Evolutionary conservation across 192 early-diverging fungal genomes (phyloP).

Genomic region (Geranomyces michiganensis): DNA sequence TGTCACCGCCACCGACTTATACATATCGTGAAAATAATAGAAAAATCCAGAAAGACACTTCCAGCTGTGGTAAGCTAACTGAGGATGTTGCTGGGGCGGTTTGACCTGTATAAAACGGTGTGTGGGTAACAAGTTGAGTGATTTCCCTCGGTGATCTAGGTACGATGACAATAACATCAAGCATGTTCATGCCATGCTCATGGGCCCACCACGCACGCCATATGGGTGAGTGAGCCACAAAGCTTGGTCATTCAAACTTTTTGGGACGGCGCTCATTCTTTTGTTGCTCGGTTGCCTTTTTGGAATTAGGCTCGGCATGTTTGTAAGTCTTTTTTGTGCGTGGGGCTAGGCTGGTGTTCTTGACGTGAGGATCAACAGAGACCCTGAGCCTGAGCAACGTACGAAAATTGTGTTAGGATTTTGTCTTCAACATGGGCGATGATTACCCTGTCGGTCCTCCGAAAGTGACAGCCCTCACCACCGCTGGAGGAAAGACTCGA

Average conservation of each 20-base stretch:
- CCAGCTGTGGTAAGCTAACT: conserved; percentile 13
- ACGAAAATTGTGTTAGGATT: conserved; percentile 41
- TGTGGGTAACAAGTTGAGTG: too few relatives aligned
- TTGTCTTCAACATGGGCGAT: conserved; percentile 58
- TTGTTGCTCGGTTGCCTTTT: neutral
- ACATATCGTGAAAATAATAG: conserved; percentile 13
- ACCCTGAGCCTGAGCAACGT: too few relatives aligned
- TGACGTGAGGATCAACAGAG: neutral
- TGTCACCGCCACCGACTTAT: neutral
- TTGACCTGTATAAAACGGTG: too few relatives aligned
- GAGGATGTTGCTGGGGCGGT: neutral
- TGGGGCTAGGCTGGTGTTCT: neutral
- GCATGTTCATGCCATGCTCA: conserved; percentile 65
- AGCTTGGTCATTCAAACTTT: neutral
- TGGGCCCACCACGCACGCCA: conserved; percentile 60
- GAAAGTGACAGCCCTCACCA: conserved; percentile 61
- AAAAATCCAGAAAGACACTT: conserved; percentile 39
- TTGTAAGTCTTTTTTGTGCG: conserved; percentile 44
- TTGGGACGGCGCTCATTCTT: neutral
- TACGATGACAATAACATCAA: conserved; percentile 61
- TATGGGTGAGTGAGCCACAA: conserved; percentile 37
- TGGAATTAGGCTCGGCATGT: conserved; percentile 38
- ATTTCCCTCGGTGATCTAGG: too few relatives aligned
- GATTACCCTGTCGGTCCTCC: conserved; percentile 63
- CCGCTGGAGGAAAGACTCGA: conserved; percentile 46